Evolutionary conservation across 176 grass and related monocot genomes (phyloP), one percentile per base, ranked within the genome.

Genomic region (Eremochloa ophiuroides): DNA sequence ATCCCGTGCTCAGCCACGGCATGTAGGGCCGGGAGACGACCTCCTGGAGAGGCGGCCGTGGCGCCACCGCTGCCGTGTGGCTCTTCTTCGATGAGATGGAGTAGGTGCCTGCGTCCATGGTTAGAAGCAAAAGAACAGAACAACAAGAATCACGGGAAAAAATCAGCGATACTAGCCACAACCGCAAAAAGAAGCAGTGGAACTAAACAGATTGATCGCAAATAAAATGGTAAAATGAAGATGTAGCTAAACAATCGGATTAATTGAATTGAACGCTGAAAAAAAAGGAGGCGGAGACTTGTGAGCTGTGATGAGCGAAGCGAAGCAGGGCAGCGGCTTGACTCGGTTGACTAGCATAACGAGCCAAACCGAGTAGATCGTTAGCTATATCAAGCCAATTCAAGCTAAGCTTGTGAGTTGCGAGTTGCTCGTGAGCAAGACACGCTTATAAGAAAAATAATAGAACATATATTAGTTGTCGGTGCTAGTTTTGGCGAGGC

Each of bases 31-130:
- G 65, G 10, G 31, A 63, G 1, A 69, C 76, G 18, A 79, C 87
- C 26, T 89, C 87, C 58, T 81, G 82, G 11, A 89, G 71, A 46
- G 87, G 62, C n/a, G 41, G 79, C 16, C 76, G 77, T 31, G 82
- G 44, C 64, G 37, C n/a, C 23, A 42, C 41, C 41, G 25, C 68
- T 1, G 42, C 25, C 7, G n/a, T 25, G 9, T 16, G 69, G 69
- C 69, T 72, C 69, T 72, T 72, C 40, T 18, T 15, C 0, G 69
- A 72, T 27, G 81, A 85, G 76, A 85, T 65, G 23, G 87, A 87
- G 35, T 47, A 38, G 63, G 91, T 87, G 20, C 77, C 62, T 89
- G 81, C 73, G 25, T 87, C 91, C 87, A 93, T 93, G 66, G 41
- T 87, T 69, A 87, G 77, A 26, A 73, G 37, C 40, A 51, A 61